A percentile compares a stretch with the other conserved stretches of the same genome.
Evolutionary conservation across 78 protist species (phyloP).

Genomic region (Tieghemostelium lacteum): DNA sequence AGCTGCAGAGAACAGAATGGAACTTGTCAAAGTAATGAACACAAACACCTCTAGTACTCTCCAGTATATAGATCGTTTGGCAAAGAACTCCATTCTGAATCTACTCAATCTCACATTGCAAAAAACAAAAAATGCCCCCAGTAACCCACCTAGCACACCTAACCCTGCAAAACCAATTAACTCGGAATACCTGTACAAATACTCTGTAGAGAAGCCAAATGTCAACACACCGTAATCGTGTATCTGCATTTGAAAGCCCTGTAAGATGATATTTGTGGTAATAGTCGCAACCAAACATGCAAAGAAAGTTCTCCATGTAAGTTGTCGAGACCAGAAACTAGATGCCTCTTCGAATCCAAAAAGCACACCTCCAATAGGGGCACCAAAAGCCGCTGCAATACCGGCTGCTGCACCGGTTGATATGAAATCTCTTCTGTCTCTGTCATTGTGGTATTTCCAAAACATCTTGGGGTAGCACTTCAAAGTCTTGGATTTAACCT

Average conservation of each 20-base stretch:
- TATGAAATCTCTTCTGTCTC: constrained; percentile 92
- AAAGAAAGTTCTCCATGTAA: constrained; percentile 95
- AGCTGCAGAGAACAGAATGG: constrained; percentile 11
- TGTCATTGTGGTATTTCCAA: constrained; percentile 72
- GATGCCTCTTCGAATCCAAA: constrained; percentile 92
- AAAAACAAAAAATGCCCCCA: constrained; percentile 70
- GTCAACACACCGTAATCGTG: constrained; percentile 81
- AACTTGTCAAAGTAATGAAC: constrained; percentile 28
- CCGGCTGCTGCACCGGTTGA: constrained; percentile 97
- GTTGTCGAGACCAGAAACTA: constrained; percentile 87
- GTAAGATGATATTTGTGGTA: constrained; percentile 70
- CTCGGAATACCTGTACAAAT: constrained; percentile 59
- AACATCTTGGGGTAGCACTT: constrained; percentile 66
- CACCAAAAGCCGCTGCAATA: constrained; percentile 97
- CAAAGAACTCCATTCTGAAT: constrained; percentile 50
- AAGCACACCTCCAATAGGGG: constrained; percentile 95
- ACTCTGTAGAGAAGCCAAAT: constrained; percentile 64
- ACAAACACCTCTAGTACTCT: constrained; percentile 44
- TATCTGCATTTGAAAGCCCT: constrained; percentile 57
- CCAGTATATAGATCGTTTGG: constrained; percentile 5
- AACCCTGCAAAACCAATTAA: constrained; percentile 44
- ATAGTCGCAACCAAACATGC: constrained; percentile 83
- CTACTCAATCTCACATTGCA: constrained; percentile 34
- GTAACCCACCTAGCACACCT: constrained; percentile 68
- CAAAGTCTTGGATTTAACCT: constrained; percentile 85